Base-by-base conservation (phyloP, 345 rosid genomes). In the Camelina laxa region DNA sequence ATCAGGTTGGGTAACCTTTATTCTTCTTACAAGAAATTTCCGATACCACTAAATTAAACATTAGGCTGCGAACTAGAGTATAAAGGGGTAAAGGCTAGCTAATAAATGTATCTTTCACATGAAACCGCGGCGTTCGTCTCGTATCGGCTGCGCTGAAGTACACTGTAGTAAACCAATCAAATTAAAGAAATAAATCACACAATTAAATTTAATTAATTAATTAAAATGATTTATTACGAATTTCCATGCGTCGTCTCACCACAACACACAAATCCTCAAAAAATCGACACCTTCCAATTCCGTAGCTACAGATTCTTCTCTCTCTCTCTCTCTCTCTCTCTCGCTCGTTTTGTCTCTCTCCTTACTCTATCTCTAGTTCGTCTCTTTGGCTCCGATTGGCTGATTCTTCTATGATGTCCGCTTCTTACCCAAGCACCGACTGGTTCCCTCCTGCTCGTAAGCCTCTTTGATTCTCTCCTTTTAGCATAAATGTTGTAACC, bases 361-460 rank as follows among this genome's bases (percentile, higher is more conserved):
- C n/a, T 33, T 3, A 27, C 30, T 27, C 5, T 27, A 27, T 27
- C 30, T 27, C 5, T 27, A 27, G 30, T 27, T 27, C 30, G 30
- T 16, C 31, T 49, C 47, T 56, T 51, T 24, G 53, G 9, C 48
- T 49, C 38, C 20, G 69, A 72, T 72, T 65, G 15, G 13, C 71
- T 66, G n/a, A 4, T 6, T 75, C 59, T 15, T 27, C 73, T 5
- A 68, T 68, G 74, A 68, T 68, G 74, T 68, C 74, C 47, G 79
- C 79, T 68, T 75, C 74, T 68, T 53, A 60, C 57, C 74, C 14
- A 31, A 68, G 31, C 74, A 41, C 69, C 50, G 61, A 51, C 39
- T 68, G 2, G 42, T 42, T 17, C n/a, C 69, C 79, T 75, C 20
- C 74, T 31, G 10, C 74, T 67, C 56, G 74, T 75, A 68, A 27